Evolutionary conservation across 129 eudicot genomes (phyloP).

Genomic region (Daucus carota): DNA sequence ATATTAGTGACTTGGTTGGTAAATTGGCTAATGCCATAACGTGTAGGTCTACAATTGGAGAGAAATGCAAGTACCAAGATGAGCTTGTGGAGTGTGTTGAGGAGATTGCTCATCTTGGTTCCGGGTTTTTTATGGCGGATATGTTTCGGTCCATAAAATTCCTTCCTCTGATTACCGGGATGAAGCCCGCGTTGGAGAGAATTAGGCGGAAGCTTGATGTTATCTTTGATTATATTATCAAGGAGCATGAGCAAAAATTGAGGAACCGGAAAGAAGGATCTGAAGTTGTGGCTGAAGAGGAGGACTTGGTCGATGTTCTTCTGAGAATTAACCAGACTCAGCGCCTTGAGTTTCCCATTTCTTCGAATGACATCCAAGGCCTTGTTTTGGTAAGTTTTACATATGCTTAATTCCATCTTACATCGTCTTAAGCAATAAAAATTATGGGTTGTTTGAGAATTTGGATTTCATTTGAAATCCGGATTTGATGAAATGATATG

Average conservation of each 20-base stretch:
- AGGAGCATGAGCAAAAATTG: background rate
- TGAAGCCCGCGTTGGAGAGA: background rate
- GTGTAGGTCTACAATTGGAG: background rate
- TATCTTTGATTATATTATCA: background rate
- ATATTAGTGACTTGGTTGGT: background rate
- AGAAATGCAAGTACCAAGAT: constrained; percentile 1
- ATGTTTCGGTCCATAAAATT: background rate
- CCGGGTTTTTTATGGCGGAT: background rate
- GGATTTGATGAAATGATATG: too few species aligned
- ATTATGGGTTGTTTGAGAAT: too few species aligned
- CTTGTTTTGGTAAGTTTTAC: background rate
- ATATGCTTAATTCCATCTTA: background rate
- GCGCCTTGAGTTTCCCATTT: background rate
- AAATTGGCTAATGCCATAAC: background rate
- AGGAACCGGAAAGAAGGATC: background rate
- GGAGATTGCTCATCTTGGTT: background rate
- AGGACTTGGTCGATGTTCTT: background rate
- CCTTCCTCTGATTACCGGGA: background rate
- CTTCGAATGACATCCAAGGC: background rate
- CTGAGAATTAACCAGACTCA: background rate
- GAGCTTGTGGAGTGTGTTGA: background rate
- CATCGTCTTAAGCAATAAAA: too few species aligned
- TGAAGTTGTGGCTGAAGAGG: background rate
- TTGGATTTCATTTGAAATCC: too few species aligned
- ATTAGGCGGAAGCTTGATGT: background rate